Evolutionary conservation across 306 rosid genomes (phyloP).

Genomic region (Cucurbita ficifolia): DNA sequence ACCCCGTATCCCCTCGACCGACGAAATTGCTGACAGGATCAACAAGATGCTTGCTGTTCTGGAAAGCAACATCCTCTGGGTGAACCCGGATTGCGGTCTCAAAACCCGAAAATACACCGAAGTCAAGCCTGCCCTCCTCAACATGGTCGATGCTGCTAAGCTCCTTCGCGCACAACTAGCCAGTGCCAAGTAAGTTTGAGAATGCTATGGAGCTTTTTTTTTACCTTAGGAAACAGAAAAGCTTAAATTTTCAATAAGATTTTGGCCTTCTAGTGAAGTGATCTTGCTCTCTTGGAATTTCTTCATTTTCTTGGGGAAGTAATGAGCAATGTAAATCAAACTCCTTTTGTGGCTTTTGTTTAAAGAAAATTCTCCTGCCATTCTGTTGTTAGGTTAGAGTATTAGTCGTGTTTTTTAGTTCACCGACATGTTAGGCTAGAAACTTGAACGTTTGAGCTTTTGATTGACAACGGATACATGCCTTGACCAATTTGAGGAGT

Average conservation of each 20-base stretch:
- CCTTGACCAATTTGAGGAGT: too few species aligned
- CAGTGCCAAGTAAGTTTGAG: conserved; percentile 31
- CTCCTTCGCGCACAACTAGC: conserved; percentile 42
- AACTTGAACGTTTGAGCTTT: too few species aligned
- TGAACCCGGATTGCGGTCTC: conserved; percentile 86
- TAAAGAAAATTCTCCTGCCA: background rate
- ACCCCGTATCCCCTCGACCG: conserved; percentile 62
- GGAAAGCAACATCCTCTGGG: conserved; percentile 70
- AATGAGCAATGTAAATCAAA: background rate
- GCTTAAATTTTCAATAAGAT: background rate
- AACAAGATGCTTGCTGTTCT: conserved; percentile 69
- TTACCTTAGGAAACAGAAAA: background rate
- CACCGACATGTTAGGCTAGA: too few species aligned
- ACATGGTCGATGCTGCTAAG: conserved; percentile 74
- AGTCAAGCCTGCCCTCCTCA: conserved; percentile 60
- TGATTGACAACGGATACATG: too few species aligned
- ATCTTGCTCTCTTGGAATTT: background rate
- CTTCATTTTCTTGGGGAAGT: background rate
- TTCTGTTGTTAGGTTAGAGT: too few species aligned
- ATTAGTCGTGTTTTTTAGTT: too few species aligned
- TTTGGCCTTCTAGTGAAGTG: background rate
- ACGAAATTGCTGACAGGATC: conserved; percentile 58
- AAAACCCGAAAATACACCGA: conserved; percentile 72
- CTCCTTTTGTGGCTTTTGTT: background rate
- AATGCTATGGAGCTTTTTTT: background rate